These are phyloP conservation scores for Phialophora verrucosa DNA, from an alignment of 2,329 filamentous ascomycete genomes.

Conservation along the genomic window DNA sequence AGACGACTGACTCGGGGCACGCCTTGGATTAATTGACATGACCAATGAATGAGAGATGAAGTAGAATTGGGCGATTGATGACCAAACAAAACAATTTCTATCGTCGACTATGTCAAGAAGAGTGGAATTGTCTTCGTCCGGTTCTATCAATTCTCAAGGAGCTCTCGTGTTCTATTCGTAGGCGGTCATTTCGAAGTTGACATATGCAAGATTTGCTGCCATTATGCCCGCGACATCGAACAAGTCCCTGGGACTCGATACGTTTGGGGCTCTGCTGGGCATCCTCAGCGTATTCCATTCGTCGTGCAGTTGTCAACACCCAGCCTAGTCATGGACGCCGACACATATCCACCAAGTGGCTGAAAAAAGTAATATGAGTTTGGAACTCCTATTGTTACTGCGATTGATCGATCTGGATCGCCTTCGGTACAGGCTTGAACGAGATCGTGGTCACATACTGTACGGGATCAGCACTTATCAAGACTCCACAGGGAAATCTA, in stretches of 20 bases:
- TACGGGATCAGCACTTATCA: slow-evolving; percentile 15
- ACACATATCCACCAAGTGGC: slow-evolving; percentile 1
- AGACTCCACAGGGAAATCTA: slow-evolving; percentile 4
- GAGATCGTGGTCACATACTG: slow-evolving; percentile 97
- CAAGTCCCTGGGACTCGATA: neutral
- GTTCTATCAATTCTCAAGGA: neutral
- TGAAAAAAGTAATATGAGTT: neutral
- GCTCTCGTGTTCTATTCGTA: neutral
- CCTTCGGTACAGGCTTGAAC: slow-evolving; percentile 80
- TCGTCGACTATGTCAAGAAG: slow-evolving; percentile 6
- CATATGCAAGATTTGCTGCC: neutral
- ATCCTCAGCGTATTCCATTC: neutral
- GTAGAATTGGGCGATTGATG: neutral
- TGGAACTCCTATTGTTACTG: neutral
- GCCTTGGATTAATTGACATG: neutral
- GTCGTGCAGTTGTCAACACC: slow-evolving; percentile 3
- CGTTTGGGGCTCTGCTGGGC: neutral
- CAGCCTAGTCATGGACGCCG: neutral
- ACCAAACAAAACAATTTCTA: neutral
- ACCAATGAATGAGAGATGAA: neutral
- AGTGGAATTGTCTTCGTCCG: neutral
- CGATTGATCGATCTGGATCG: slow-evolving; percentile 19
- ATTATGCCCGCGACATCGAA: neutral
- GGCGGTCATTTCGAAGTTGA: neutral
- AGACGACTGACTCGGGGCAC: slow-evolving; percentile 53